These are phyloP conservation scores for Boletus rubropictus DNA, from an alignment of 768 basidiomycete genomes.

Conservation along the genomic window DNA sequence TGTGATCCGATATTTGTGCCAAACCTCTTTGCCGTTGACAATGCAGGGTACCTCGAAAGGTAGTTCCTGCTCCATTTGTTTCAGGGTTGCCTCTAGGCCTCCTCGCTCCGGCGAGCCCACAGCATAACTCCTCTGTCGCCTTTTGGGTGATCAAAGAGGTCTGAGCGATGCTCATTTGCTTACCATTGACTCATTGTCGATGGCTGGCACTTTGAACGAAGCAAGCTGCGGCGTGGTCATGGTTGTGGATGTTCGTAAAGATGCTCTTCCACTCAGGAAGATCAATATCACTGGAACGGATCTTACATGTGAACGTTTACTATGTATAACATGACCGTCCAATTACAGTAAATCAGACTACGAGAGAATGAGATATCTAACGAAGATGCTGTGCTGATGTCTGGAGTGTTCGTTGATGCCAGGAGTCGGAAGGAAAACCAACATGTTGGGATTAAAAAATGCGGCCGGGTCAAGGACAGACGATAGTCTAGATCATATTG, in stretches of 20 bases:
- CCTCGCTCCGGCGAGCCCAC: conserved; percentile 73
- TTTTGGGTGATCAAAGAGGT: background rate
- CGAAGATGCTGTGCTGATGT: too few species aligned
- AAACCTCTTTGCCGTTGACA: conserved; percentile 80
- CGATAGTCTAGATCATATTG: conserved; percentile 29
- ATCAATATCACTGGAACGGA: conserved; percentile 9
- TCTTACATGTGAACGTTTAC: conserved; percentile 4
- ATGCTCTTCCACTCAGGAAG: background rate
- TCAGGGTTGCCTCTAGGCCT: conserved; percentile 64
- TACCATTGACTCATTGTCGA: conserved; percentile 95
- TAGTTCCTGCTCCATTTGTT: conserved; percentile 73
- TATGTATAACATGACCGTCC: background rate
- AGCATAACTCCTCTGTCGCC: conserved; percentile 62
- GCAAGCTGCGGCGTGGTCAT: conserved; percentile 78
- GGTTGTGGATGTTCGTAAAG: conserved; percentile 12
- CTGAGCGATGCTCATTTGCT: conserved; percentile 13
- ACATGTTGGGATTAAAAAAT: background rate
- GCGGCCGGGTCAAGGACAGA: background rate
- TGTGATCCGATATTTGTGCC: conserved; percentile 19
- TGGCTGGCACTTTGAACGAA: conserved; percentile 74
- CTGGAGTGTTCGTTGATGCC: background rate
- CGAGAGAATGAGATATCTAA: too few species aligned
- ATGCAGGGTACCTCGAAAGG: conserved; percentile 94
- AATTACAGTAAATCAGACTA: background rate
- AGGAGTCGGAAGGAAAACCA: background rate